Percentiles rank a stretch among this genome's conserved stretches.
Conservation (phyloP, 306 rosid genomes). For the Glycine latifolia region DNA sequence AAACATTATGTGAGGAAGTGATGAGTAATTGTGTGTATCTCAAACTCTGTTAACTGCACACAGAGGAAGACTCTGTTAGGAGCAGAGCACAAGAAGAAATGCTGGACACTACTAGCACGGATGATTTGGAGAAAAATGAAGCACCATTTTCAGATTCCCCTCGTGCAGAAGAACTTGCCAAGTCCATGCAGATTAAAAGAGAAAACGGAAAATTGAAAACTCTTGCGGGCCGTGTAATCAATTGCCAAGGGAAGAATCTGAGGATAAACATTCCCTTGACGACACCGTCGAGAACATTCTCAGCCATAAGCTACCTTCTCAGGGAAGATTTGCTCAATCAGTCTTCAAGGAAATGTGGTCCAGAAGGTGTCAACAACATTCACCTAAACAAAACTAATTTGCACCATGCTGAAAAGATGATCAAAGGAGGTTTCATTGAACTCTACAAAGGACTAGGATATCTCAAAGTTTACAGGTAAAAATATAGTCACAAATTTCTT, state of each 20-base stretch:
- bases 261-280: constrained; percentile 91
- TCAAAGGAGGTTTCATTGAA: constrained; percentile 87
- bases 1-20: neutral
- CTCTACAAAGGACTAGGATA: constrained; percentile 92
- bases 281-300: constrained; percentile 86
- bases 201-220: constrained; percentile 69
- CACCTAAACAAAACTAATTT: constrained; percentile 74
- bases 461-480: constrained; percentile 88
- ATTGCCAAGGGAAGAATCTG: constrained; percentile 84
- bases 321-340: constrained; percentile 82
- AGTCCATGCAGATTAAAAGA: constrained; percentile 55
- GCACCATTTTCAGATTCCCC: constrained; percentile 56
- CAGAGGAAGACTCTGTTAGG: constrained; percentile 88
- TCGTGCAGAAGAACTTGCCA: constrained; percentile 53
- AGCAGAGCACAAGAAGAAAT: constrained; percentile 71
- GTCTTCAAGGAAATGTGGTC: constrained; percentile 72
- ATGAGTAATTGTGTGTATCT: constrained; percentile 5
- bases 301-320: constrained; percentile 86
- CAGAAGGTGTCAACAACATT: constrained; percentile 71
- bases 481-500: neutral
- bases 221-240: constrained; percentile 66
- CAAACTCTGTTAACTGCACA: constrained; percentile 28
- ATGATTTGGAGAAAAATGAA: constrained; percentile 70
- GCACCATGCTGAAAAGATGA: constrained; percentile 96
- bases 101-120: constrained; percentile 57